These are phyloP conservation scores for Amaranthus hypochondriacus DNA, from an alignment of 148 eudicot genomes.

Conservation along the genomic window DNA sequence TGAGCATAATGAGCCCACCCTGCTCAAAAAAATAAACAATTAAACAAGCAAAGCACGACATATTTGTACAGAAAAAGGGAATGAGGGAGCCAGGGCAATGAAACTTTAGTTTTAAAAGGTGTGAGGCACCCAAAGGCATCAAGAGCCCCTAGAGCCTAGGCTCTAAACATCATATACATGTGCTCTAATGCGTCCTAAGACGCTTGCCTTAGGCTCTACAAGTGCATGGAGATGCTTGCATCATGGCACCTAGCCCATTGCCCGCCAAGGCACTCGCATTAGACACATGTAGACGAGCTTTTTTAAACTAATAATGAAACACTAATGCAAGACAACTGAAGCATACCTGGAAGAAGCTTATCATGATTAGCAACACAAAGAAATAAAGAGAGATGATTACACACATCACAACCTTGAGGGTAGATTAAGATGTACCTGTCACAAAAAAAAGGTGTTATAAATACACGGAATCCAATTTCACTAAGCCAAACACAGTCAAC, in stretches of 20 bases:
- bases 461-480: conserved; percentile 3
- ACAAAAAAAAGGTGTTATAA: conserved; percentile 18
- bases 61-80: conserved; percentile 2
- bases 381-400: conserved; percentile 93
- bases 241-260: no score
- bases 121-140: no score
- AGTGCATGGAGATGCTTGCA: no score
- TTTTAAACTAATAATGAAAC: no score
- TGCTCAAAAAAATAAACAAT: conserved; percentile 22
- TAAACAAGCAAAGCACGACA: not conserved
- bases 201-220: no score
- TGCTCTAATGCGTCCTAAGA: no score
- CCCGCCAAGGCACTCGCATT: no score
- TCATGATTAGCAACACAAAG: conserved; percentile 90
- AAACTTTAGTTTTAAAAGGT: not conserved
- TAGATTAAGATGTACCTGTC: conserved; percentile 88
- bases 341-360: conserved; percentile 89
- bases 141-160: no score
- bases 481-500: not conserved
- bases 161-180: no score
- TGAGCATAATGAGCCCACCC: conserved; percentile 98
- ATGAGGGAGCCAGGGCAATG: not conserved
- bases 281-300: no score
- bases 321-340: not conserved
- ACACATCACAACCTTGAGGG: conserved; percentile 95